A percentile compares a stretch with the other conserved stretches of the same genome.
phyloP scores from a whole-genome alignment of 257 asterid genomes.

The Osmanthus fragrans region DNA sequence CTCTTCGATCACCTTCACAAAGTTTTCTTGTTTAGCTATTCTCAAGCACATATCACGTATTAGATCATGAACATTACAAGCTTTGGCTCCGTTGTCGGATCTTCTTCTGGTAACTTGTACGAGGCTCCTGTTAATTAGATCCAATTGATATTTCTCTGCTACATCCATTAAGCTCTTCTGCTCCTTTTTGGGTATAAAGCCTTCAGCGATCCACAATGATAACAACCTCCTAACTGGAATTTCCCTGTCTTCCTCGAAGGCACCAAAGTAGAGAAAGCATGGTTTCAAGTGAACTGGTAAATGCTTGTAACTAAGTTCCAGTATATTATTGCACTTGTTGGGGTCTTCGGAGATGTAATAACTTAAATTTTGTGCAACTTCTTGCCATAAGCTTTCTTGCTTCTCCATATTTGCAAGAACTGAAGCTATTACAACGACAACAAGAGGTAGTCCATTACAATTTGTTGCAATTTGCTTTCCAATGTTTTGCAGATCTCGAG shows the following conservation, averaged over 20 bases:
- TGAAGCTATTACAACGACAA: conserved; percentile 24
- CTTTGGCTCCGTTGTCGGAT: conserved; percentile 5
- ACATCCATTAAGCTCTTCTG: conserved; percentile 7
- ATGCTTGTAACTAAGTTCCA: conserved; percentile 33
- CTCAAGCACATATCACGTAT: conserved; percentile 23
- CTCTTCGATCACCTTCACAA: conserved; percentile 11
- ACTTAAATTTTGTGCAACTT: conserved; percentile 5
- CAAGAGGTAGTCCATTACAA: conserved; percentile 32
- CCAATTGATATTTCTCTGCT: conserved; percentile 21
- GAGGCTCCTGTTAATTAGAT: conserved; percentile 26
- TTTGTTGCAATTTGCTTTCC: conserved; percentile 19
- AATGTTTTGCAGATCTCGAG: conserved; percentile 15
- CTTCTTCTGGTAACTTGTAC: conserved; percentile 15
- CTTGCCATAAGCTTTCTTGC: conserved; percentile 12
- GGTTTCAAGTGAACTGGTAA: conserved; percentile 27
- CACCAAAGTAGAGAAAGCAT: conserved; percentile 34
- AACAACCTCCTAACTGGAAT: conserved; percentile 18
- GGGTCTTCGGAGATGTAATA: not conserved
- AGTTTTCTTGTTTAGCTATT: conserved; percentile 20
- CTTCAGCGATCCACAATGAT: conserved; percentile 32
- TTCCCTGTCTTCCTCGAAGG: conserved; percentile 15
- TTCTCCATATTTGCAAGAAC: conserved; percentile 24
- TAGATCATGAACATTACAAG: conserved; percentile 28
- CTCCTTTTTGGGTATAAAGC: conserved; percentile 20
- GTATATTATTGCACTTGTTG: conserved; percentile 9